A percentile compares a stretch with the other conserved stretches of the same genome.
These are phyloP conservation scores for Annulohypoxylon nitens DNA, from an alignment of 495 filamentous ascomycete genomes.

Conservation along the genomic window DNA sequence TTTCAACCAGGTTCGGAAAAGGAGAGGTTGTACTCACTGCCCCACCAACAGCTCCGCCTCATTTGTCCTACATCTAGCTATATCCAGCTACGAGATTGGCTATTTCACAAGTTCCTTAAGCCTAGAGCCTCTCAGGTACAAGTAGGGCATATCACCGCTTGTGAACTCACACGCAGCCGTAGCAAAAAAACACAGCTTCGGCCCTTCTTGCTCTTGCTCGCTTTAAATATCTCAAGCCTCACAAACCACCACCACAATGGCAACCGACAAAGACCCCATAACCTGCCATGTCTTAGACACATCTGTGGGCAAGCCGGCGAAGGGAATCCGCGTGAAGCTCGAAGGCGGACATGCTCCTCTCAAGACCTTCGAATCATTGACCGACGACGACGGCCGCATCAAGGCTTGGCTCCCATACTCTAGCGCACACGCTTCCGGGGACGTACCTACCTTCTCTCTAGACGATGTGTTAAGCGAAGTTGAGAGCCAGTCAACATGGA, in stretches of 20 bases:
- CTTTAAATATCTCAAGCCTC: constrained; percentile 8
- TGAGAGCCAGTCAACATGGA: constrained; percentile 65
- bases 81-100: constrained; percentile 14
- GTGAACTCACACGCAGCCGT: constrained; percentile 7
- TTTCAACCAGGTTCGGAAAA: constrained; percentile 22
- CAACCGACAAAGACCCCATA: constrained; percentile 63
- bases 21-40: constrained; percentile 39
- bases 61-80: constrained; percentile 40
- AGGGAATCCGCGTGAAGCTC: constrained; percentile 82
- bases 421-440: constrained; percentile 58
- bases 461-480: constrained; percentile 61
- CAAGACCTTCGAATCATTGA: constrained; percentile 74
- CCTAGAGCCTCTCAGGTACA: constrained; percentile 35
- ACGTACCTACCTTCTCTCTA: constrained; percentile 65
- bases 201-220: neutral
- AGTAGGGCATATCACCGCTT: constrained; percentile 34
- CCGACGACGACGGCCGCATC: constrained; percentile 90
- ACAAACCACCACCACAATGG: constrained; percentile 39
- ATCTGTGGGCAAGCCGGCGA: constrained; percentile 71
- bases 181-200: constrained; percentile 13
- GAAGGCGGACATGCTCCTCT: constrained; percentile 72
- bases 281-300: constrained; percentile 76
- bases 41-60: constrained; percentile 45
- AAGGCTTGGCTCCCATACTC: constrained; percentile 75
- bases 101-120: constrained; percentile 15